Evolutionary conservation across 139 green algal species (phyloP).

Genomic region (Chlorella sp.): DNA sequence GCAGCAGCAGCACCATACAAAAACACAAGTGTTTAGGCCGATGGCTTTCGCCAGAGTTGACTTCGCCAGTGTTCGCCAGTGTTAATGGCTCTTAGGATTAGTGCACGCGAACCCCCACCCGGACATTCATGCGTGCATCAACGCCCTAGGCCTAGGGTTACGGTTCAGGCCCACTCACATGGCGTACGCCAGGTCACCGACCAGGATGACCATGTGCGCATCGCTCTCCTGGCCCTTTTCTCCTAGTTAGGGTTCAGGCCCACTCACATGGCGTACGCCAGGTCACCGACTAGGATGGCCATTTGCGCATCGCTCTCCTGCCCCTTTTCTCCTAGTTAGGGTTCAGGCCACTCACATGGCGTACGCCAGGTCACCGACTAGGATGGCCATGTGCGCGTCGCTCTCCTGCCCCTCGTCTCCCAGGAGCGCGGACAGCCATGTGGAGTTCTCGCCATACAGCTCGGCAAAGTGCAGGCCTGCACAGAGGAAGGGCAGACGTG

Average conservation of each 20-base stretch:
- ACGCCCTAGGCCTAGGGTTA: no score
- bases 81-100: no score
- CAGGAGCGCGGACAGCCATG: slow-evolving; percentile 5
- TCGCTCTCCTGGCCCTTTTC: no score
- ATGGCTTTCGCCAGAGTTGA: no score
- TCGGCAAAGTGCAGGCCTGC: slow-evolving; percentile 14
- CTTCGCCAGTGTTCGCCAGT: no score
- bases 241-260: no score
- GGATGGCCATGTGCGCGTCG: slow-evolving; percentile 2
- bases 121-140: neutral
- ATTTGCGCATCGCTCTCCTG: slow-evolving; percentile 4
- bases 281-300: slow-evolving; percentile 10
- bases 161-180: no score
- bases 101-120: slow-evolving; percentile 10
- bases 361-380: slow-evolving; percentile 14
- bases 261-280: slow-evolving; percentile 14
- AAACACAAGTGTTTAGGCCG: no score
- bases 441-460: slow-evolving; percentile 15
- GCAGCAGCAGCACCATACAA: no score
- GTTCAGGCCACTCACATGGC: slow-evolving; percentile 16
- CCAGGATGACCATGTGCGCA: slow-evolving; percentile 3
- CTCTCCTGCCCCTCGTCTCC: slow-evolving; percentile 2
- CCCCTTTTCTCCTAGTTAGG: no score
- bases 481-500: no score
- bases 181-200: slow-evolving; percentile 14